Base-by-base conservation (phyloP, 2,329 filamentous ascomycete species). In the Stylonectria norvegica region DNA sequence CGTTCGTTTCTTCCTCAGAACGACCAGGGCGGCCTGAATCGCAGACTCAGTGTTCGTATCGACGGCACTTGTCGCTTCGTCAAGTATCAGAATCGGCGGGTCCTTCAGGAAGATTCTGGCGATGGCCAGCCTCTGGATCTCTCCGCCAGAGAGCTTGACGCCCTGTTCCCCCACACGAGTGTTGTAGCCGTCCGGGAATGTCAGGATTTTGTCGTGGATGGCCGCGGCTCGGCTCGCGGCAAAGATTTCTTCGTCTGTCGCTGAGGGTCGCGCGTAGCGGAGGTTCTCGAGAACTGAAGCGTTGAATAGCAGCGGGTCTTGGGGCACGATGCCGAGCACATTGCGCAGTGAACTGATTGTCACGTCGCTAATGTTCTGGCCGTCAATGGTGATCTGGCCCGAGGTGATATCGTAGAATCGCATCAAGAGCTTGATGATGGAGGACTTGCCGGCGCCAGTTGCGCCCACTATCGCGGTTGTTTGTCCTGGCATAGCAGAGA, bases 241-340 rank as follows among this genome's bases (percentile, higher is more conserved):
- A 34, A 75, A 67, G 33, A 83, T 71, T 20, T 85, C 76, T 5
- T 71, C 71, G 30, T 83, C 75, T 0, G 75, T 79, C 2, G 81
- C 80, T n/a, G 73, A 69, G 2, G 78, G 71, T 9, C 73, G 72
- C 2, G 78, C 79, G 57, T 85, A 86, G 2, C 72, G 72, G 17
- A 86, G 65, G 52, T 86, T 86, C 14, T 83, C 74, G 55, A 80
- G 71, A 29, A 86, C 73, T 1, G 77, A 76, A 20, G 74, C 71
- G 55, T 85, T 81, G 65, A 86, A 85, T 7, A 86, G 65, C 0
- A 73, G 66, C 0, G 81, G 75, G 45, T 82, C 77, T 59, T 86
- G 78, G 3, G 81, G 81, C 0, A 85, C 81, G 10, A 83, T 70
- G 15, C 80, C 81, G 18, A 86, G 71, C 3, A 69, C 66, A 15